phyloP scores from a whole-genome alignment of 179 eudicot genomes.

The Nepenthes alata region DNA sequence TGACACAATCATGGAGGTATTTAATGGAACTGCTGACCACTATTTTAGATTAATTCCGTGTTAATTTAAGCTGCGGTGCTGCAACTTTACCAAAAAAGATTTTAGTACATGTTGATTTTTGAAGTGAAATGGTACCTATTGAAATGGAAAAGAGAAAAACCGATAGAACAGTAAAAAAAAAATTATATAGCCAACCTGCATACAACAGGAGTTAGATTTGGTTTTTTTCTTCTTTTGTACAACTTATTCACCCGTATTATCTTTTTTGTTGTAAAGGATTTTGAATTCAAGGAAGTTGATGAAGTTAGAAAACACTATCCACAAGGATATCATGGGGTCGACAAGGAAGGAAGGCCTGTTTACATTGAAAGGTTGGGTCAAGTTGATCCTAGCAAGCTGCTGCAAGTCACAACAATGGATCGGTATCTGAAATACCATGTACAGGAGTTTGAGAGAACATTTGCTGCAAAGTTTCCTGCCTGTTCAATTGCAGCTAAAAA shows the following conservation, averaged over 20 bases:
- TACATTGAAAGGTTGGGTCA: constrained; percentile 63
- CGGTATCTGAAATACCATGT: constrained; percentile 63
- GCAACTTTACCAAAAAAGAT: no score
- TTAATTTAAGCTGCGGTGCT: no score
- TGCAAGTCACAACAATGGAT: constrained; percentile 67
- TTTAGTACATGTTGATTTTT: no score
- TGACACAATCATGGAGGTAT: constrained; percentile 84
- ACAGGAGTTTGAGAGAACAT: constrained; percentile 59
- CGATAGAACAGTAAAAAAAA: background rate
- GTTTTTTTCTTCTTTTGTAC: background rate
- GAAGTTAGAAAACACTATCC: constrained; percentile 67
- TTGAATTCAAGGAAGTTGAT: constrained; percentile 48
- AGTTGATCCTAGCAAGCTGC: constrained; percentile 57
- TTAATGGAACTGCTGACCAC: no score
- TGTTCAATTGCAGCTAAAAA: constrained; percentile 71
- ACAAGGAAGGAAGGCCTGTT: constrained; percentile 67
- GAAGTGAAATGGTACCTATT: background rate
- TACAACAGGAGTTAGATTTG: background rate
- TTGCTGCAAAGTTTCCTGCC: constrained; percentile 53
- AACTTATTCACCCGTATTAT: background rate
- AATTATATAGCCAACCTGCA: background rate
- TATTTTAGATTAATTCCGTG: no score
- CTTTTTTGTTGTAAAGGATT: constrained; percentile 28
- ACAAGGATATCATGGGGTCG: constrained; percentile 79
- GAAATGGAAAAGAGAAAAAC: background rate